Percentiles rank a stretch among this genome's conserved stretches.
Conservation (phyloP, 2,329 filamentous ascomycete species). For the Apiospora malaysiana region DNA sequence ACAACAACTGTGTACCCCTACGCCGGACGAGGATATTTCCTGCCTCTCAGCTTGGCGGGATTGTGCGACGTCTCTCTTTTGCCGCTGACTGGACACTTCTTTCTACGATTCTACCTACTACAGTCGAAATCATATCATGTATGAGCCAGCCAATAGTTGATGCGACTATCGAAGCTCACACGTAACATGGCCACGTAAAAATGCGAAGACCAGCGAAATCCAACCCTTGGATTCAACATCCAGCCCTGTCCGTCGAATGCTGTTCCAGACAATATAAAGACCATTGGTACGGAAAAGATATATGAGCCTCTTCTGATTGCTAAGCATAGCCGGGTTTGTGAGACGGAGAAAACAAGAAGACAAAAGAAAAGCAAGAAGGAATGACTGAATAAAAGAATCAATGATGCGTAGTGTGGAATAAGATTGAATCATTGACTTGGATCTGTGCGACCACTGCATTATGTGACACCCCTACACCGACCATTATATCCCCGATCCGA, state of each 20-base stretch:
- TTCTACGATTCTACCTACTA: not conserved
- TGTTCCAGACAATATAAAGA: not conserved
- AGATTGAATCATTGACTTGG: not conserved
- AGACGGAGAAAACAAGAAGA: not conserved
- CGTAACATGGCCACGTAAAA: not conserved
- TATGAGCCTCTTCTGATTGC: not conserved
- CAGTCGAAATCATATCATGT: not conserved
- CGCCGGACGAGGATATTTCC: not conserved
- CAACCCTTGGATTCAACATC: too few species aligned
- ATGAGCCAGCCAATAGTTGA: not conserved
- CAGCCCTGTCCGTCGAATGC: not conserved
- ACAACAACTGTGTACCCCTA: not conserved
- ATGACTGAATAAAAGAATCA: too few species aligned
- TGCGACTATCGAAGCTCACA: not conserved
- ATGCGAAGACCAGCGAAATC: too few species aligned
- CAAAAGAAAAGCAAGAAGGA: not conserved
- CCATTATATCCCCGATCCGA: conserved; percentile 11
- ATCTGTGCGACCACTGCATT: not conserved
- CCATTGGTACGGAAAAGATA: not conserved
- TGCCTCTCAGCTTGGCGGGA: not conserved
- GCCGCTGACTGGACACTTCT: not conserved
- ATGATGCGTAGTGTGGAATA: not conserved
- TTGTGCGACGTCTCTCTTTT: not conserved
- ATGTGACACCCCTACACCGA: conserved; percentile 7
- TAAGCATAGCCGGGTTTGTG: not conserved